phyloP scores from a whole-genome alignment of 2,329 filamentous ascomycete genomes.

The Paecilomyces sp. region DNA sequence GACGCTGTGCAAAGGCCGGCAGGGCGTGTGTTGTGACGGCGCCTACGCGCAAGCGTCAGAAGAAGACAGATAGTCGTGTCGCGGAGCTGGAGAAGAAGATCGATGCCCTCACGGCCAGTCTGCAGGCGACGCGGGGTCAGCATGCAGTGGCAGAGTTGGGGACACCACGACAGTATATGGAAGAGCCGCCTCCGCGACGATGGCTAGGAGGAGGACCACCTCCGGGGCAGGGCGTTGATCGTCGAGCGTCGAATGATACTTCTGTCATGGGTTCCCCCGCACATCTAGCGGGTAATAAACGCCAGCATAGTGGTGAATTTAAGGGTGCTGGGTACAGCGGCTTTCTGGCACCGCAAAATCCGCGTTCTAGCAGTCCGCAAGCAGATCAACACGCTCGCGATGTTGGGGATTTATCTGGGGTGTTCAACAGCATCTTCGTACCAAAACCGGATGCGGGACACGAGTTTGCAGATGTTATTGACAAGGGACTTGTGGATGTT shows the following conservation, averaged over 20 bases:
- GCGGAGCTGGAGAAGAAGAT: conserved; percentile 91
- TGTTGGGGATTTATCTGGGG: conserved; percentile 6
- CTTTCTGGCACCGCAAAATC: conserved; percentile 14
- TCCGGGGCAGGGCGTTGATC: background rate
- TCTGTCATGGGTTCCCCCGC: conserved; percentile 3
- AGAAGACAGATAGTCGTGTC: conserved; percentile 84
- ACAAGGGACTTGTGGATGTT: conserved; percentile 44
- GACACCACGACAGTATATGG: conserved; percentile 30
- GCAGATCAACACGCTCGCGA: conserved; percentile 7
- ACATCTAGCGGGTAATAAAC: conserved; percentile 20
- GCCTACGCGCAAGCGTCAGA: conserved; percentile 71
- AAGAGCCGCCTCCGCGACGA: conserved; percentile 30
- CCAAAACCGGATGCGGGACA: conserved; percentile 12
- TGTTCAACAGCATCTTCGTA: background rate
- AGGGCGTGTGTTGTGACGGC: conserved; percentile 70
- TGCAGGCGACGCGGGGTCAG: conserved; percentile 50
- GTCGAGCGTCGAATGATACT: conserved; percentile 1
- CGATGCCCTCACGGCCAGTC: conserved; percentile 72
- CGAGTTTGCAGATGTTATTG: conserved; percentile 41
- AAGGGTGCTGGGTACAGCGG: conserved; percentile 11
- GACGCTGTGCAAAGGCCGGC: conserved; percentile 73
- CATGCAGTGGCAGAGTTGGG: conserved; percentile 9
- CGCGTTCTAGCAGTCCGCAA: background rate
- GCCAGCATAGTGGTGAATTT: conserved; percentile 21
- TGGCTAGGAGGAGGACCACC: conserved; percentile 17